These are phyloP conservation scores for Anaeramoeba ignava DNA, from an alignment of 78 protist genomes.

Conservation along the genomic window DNA sequence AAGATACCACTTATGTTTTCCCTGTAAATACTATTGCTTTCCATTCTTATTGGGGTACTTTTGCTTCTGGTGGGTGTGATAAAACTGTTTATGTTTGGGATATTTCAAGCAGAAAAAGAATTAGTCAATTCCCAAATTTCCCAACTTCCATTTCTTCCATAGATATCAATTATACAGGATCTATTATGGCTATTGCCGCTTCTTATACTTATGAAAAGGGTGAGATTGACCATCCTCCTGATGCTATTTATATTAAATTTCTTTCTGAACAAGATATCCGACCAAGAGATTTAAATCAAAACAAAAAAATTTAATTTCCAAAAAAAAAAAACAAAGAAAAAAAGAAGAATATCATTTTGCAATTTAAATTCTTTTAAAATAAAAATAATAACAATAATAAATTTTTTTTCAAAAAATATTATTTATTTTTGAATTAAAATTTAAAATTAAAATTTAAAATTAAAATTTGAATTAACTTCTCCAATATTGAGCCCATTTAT, in stretches of 20 bases:
- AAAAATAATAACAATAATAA: too few relatives aligned
- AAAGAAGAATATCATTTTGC: too few relatives aligned
- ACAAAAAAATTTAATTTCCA: too few relatives aligned
- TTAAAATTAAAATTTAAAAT: too few relatives aligned
- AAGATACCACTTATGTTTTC: conserved; percentile 43
- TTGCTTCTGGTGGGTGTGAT: conserved; percentile 94
- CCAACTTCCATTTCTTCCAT: conserved; percentile 52
- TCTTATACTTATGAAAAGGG: conserved; percentile 79
- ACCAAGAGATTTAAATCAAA: too few relatives aligned
- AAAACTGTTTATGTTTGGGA: conserved; percentile 79
- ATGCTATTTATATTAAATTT: conserved; percentile 9
- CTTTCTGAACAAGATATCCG: too few relatives aligned
- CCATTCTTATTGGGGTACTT: conserved; percentile 68
- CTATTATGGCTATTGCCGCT: conserved; percentile 68
- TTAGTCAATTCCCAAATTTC: conserved; percentile 30
- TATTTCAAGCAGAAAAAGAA: conserved; percentile 47
- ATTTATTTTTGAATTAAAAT: too few relatives aligned
- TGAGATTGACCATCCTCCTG: conserved; percentile 42
- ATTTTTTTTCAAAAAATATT: too few relatives aligned
- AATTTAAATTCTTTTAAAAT: too few relatives aligned
- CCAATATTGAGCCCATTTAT: too few relatives aligned
- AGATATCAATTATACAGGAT: conserved; percentile 54
- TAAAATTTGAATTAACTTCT: too few relatives aligned
- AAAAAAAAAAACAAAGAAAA: too few relatives aligned
- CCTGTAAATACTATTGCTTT: conserved; percentile 85